These are phyloP conservation scores for Fragilariopsis cylindrus DNA, from an alignment of 108 stramenopile species.

Conservation along the genomic window DNA sequence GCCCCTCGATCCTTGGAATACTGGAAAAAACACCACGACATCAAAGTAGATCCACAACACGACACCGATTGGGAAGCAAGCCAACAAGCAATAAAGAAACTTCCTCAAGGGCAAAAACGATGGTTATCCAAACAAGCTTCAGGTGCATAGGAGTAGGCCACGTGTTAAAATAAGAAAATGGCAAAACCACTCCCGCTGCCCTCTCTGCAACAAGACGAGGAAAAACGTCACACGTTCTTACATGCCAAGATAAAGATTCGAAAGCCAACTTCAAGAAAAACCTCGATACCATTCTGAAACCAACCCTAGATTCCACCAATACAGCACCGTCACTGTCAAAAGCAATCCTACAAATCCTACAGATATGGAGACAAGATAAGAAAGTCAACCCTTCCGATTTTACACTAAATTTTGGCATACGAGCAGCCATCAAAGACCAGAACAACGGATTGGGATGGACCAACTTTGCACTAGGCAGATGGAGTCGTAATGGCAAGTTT, in stretches of 20 bases:
- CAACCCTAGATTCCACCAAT: neutral
- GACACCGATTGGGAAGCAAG: no score
- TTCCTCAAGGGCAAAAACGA: neutral
- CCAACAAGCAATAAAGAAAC: no score
- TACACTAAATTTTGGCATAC: neutral
- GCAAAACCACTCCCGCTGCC: neutral
- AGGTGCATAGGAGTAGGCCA: neutral
- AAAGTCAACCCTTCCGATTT: neutral
- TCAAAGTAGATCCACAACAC: no score
- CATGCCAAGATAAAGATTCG: neutral
- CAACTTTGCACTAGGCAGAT: neutral
- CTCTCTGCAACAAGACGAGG: no score
- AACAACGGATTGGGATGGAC: constrained; percentile 1
- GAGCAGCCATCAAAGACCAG: neutral
- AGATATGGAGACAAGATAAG: no score
- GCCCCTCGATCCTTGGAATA: no score
- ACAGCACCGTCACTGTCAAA: neutral
- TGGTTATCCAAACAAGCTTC: neutral
- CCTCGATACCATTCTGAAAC: neutral
- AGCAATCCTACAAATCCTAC: neutral
- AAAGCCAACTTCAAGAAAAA: neutral
- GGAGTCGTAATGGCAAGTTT: neutral
- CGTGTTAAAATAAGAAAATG: neutral
- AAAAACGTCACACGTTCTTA: no score
- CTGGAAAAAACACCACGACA: no score